phyloP scores from a whole-genome alignment of 495 filamentous ascomycete genomes.

The Aspergillus mulundensis region DNA sequence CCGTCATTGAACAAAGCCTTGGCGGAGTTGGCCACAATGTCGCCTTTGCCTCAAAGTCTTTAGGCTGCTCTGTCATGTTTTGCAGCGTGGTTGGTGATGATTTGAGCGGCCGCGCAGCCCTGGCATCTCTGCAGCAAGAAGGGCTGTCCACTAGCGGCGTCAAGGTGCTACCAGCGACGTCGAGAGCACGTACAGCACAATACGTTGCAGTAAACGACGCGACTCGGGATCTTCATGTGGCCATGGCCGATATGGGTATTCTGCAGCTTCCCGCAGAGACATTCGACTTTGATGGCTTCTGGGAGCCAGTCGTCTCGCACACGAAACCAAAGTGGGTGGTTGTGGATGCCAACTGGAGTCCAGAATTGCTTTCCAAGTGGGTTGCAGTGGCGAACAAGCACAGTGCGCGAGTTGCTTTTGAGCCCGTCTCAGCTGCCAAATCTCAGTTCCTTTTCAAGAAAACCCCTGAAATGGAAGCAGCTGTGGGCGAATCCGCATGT shows the following conservation, averaged over 20 bases:
- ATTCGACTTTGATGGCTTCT: slow-evolving; percentile 46
- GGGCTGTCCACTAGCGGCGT: slow-evolving; percentile 65
- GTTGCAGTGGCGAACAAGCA: slow-evolving; percentile 50
- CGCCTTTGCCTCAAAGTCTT: slow-evolving; percentile 67
- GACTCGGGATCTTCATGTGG: slow-evolving; percentile 74
- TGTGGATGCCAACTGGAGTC: slow-evolving; percentile 79
- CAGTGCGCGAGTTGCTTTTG: slow-evolving; percentile 65
- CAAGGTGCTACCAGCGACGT: slow-evolving; percentile 46
- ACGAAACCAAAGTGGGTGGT: slow-evolving; percentile 68
- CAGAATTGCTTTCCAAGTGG: slow-evolving; percentile 59
- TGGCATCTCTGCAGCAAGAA: slow-evolving; percentile 54
- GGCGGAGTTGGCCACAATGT: slow-evolving; percentile 97
- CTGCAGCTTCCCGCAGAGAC: slow-evolving; percentile 51
- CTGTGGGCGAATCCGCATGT: slow-evolving; percentile 32
- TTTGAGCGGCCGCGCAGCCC: slow-evolving; percentile 65
- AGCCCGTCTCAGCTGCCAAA: slow-evolving; percentile 86
- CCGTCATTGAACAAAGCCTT: slow-evolving; percentile 71
- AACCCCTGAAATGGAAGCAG: slow-evolving; percentile 16
- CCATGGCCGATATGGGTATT: slow-evolving; percentile 94
- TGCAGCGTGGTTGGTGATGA: slow-evolving; percentile 77
- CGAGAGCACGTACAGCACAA: slow-evolving; percentile 67
- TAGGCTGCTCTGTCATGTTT: slow-evolving; percentile 57
- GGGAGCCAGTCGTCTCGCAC: slow-evolving; percentile 54
- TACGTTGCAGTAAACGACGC: slow-evolving; percentile 87
- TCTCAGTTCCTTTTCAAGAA: slow-evolving; percentile 61